phyloP scores from a whole-genome alignment of 129 eudicot genomes.

The Calendula officinalis region DNA sequence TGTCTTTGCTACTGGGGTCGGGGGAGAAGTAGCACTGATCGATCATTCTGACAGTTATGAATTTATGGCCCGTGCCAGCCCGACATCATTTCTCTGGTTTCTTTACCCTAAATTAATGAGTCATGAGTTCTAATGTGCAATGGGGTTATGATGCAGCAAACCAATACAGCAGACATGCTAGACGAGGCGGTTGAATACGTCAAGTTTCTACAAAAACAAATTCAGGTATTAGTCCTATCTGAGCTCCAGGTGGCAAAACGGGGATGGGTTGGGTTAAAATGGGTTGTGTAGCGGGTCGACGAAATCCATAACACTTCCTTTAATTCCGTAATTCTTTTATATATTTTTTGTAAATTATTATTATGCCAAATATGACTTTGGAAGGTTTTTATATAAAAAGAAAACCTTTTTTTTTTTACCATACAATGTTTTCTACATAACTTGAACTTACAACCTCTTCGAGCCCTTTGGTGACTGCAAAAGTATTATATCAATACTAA shows the following conservation, averaged over 20 bases:
- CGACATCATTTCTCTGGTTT: neutral
- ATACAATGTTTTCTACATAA: too few species aligned
- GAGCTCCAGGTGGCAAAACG: neutral
- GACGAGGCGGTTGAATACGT: constrained; percentile 97
- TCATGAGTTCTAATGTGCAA: constrained; percentile 6
- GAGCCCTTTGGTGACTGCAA: too few species aligned
- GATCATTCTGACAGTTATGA: neutral
- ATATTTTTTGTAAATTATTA: too few species aligned
- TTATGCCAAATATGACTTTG: too few species aligned
- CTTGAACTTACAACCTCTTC: too few species aligned
- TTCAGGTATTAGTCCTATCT: constrained; percentile 52
- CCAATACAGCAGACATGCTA: constrained; percentile 94
- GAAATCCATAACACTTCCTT: too few species aligned
- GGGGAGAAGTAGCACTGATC: neutral
- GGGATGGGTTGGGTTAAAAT: too few species aligned
- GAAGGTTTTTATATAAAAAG: too few species aligned
- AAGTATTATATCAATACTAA: too few species aligned
- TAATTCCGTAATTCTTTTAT: too few species aligned
- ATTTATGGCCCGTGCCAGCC: neutral
- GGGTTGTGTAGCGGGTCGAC: too few species aligned
- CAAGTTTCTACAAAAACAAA: constrained; percentile 71
- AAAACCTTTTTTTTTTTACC: too few species aligned
- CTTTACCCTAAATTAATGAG: constrained; percentile 9
- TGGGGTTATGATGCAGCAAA: constrained; percentile 66
- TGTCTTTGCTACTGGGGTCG: neutral